A percentile compares a stretch with the other conserved stretches of the same genome.
Evolutionary conservation across 148 eudicot genomes (phyloP).

Genomic region (Diospyros lotus): DNA sequence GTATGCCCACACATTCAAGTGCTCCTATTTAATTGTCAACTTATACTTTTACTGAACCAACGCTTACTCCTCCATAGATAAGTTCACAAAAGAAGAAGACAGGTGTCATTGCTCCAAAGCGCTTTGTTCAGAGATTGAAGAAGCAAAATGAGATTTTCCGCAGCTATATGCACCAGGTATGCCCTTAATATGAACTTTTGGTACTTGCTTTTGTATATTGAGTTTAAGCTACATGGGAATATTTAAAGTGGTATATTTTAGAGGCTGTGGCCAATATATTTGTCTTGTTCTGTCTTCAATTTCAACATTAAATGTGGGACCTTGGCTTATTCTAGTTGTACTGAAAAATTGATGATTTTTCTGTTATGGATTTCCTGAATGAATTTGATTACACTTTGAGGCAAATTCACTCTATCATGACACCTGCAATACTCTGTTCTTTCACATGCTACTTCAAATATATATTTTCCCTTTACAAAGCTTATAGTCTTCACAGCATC

Average conservation of each 20-base stretch:
- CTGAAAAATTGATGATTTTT: too few species aligned
- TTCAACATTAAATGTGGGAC: too few species aligned
- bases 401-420: too few species aligned
- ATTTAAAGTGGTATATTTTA: not conserved
- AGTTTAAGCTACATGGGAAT: not conserved
- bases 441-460: too few species aligned
- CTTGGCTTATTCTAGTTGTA: too few species aligned
- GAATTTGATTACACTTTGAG: too few species aligned
- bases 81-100: slow-evolving; percentile 76
- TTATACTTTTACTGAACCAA: not conserved
- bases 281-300: not conserved
- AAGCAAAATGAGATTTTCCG: slow-evolving; percentile 70
- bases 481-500: too few species aligned
- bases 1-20: not conserved
- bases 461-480: too few species aligned
- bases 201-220: slow-evolving; percentile 3
- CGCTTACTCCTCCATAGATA: slow-evolving; percentile 30
- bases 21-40: not conserved
- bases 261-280: not conserved
- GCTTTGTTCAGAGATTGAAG: slow-evolving; percentile 64
- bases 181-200: not conserved
- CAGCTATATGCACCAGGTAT: slow-evolving; percentile 73
- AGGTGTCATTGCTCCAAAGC: slow-evolving; percentile 69
- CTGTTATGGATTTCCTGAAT: too few species aligned
- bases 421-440: too few species aligned